phyloP scores from a whole-genome alignment of 2,329 filamentous ascomycete species.

The Nemania diffusa region DNA sequence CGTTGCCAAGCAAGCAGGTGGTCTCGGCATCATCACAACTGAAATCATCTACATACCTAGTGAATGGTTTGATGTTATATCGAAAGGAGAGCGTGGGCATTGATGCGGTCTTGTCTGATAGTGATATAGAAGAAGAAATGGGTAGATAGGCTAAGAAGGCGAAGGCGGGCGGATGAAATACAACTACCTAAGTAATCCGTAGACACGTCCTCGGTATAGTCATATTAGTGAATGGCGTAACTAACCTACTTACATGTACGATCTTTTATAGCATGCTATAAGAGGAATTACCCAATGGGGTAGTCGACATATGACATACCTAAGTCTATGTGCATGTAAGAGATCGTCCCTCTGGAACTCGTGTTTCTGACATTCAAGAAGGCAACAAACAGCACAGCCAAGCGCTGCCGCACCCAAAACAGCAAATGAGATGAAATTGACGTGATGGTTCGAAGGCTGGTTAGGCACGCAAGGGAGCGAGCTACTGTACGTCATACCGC shows the following conservation, averaged over 20 bases:
- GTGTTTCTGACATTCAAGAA: neutral
- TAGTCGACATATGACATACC: neutral
- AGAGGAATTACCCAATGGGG: neutral
- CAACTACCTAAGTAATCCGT: no score
- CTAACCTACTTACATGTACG: neutral
- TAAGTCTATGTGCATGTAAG: neutral
- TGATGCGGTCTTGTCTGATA: neutral
- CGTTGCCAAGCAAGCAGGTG: constrained; percentile 15
- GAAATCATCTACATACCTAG: neutral
- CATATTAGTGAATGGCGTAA: neutral
- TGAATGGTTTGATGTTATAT: neutral
- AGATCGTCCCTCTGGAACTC: neutral
- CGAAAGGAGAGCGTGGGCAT: neutral
- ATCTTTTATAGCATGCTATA: neutral
- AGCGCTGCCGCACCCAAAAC: constrained; percentile 14
- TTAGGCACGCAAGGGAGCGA: neutral
- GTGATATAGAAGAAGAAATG: neutral
- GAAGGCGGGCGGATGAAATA: no score
- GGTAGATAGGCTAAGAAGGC: no score
- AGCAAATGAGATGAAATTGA: constrained; percentile 21
- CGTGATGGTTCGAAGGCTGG: neutral
- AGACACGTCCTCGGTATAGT: no score
- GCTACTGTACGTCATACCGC: neutral
- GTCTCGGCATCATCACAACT: neutral
- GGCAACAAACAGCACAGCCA: neutral